Evolutionary conservation across 208 protist species (phyloP), one percentile per base, ranked within the genome.

Genomic region (Leishmania martiniquensis): DNA sequence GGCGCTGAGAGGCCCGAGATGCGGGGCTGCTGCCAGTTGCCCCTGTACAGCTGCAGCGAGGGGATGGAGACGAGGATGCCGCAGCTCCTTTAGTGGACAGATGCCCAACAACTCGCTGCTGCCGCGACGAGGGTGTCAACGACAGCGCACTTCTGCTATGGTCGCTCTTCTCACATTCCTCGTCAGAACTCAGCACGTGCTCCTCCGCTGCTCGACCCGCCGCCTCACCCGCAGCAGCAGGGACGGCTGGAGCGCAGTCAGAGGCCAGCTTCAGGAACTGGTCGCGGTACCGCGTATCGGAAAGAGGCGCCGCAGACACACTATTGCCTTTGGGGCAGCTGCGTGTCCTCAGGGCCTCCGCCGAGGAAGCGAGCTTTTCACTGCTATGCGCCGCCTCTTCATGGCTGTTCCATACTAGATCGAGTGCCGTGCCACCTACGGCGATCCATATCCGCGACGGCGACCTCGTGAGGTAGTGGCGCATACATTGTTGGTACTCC

Each of bases 111-210:
- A 15, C 66, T 29, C 44, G 42, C 68, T n/a, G 44, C 68, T n/a
- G 7, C 34, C 42, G 44, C 32, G 44, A 72, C 17, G 37, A 42
- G 67, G 67, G 37, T 45, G 45, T 42, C 4, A 29, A 72, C 49
- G 32, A 9, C 44, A 12, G 68, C 29, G n/a, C 59, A 37, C n/a
- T 25, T 17, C 22, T 37, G 66, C 4, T 15, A 22, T 34, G 22
- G 4, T n/a, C 66, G 22, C 80, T 62, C n/a, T 37, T 70, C 20
- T 69, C 71, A 49, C 80, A 62, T 34, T 82, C 82, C 3, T 77
- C 78, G 6, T 87, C 83, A 34, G 78, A 83, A 66, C 81, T 78
- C n/a, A 78, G 67, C 7, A 73, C 57, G 52, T 62, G 73, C 62
- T 57, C 74, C 65, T 60, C 47, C 17, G 25, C 3, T 49, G 20